phyloP scores from a whole-genome alignment of 371 early-diverging fungal species.

The Entomophthora muscae region DNA sequence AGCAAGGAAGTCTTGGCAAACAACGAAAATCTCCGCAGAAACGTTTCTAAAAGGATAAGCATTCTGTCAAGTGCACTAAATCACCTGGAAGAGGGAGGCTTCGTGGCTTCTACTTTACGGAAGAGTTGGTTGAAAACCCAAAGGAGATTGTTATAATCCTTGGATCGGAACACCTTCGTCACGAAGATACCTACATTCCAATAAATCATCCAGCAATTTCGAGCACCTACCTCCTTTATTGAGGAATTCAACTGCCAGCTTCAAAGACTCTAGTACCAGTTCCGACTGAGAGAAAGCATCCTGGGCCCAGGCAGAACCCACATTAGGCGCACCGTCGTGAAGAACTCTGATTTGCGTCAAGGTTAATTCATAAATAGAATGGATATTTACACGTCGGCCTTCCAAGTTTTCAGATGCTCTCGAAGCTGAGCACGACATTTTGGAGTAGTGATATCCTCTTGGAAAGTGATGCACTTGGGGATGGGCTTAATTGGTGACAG shows the following conservation, averaged over 20 bases:
- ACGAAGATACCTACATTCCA: slow-evolving; percentile 58
- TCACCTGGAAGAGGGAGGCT: slow-evolving; percentile 93
- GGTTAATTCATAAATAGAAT: background rate
- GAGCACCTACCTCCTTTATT: slow-evolving; percentile 55
- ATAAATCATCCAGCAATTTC: background rate
- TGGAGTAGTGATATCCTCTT: slow-evolving; percentile 96
- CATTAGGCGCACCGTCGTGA: slow-evolving; percentile 99
- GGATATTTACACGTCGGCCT: slow-evolving; percentile 91
- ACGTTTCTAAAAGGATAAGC: slow-evolving; percentile 39
- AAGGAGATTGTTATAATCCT: slow-evolving; percentile 96
- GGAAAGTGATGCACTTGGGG: slow-evolving; percentile 86
- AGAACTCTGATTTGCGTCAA: slow-evolving; percentile 41
- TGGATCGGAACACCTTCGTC: slow-evolving; percentile 98
- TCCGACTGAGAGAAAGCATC: slow-evolving; percentile 98
- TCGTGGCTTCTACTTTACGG: slow-evolving; percentile 95
- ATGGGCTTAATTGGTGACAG: slow-evolving; percentile 96
- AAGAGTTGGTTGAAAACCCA: slow-evolving; percentile 98
- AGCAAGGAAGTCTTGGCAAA: slow-evolving; percentile 87
- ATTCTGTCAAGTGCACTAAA: background rate
- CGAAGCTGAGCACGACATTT: slow-evolving; percentile 76
- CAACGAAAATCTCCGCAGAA: slow-evolving; percentile 99
- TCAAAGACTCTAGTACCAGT: slow-evolving; percentile 86
- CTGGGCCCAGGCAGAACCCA: slow-evolving; percentile 94
- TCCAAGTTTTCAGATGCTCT: slow-evolving; percentile 89
- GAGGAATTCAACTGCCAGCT: slow-evolving; percentile 93